phyloP scores from a whole-genome alignment of 2,329 filamentous ascomycete species.

The Lasiodiplodia sp. region DNA sequence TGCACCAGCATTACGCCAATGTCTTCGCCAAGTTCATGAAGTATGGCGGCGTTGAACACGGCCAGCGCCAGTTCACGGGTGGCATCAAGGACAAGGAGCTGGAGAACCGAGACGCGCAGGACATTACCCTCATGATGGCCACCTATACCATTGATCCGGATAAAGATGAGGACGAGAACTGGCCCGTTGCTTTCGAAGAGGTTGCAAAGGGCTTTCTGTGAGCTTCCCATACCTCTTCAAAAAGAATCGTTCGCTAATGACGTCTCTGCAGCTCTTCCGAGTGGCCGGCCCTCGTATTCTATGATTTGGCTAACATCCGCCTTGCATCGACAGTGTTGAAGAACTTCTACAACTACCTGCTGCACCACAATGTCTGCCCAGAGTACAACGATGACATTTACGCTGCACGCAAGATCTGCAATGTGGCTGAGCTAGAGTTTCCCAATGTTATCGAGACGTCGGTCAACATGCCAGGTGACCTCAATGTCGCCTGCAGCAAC shows the following conservation, averaged over 20 bases:
- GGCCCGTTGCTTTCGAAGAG: conserved; percentile 81
- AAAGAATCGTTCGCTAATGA: conserved; percentile 12
- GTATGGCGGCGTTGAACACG: conserved; percentile 79
- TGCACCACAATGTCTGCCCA: conserved; percentile 84
- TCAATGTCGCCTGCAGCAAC: conserved; percentile 77
- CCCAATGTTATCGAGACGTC: conserved; percentile 63
- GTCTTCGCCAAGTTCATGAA: conserved; percentile 83
- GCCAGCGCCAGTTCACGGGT: conserved; percentile 68
- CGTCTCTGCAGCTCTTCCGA: conserved; percentile 61
- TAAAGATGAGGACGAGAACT: conserved; percentile 60
- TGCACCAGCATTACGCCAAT: conserved; percentile 67
- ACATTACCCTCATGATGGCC: conserved; percentile 71
- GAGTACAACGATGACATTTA: conserved; percentile 76
- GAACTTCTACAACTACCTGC: conserved; percentile 89
- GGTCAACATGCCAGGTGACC: conserved; percentile 72
- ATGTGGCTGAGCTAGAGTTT: conserved; percentile 71
- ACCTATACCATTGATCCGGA: conserved; percentile 65
- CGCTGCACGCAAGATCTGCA: conserved; percentile 71
- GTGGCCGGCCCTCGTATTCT: conserved; percentile 63
- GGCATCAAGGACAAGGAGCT: conserved; percentile 68
- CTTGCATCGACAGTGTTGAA: conserved; percentile 72
- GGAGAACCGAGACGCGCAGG: conserved; percentile 66
- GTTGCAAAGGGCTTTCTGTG: conserved; percentile 82
- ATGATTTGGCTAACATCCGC: conserved; percentile 58
- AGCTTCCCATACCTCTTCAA: conserved; percentile 42